A percentile compares a stretch with the other conserved stretches of the same genome.
Evolutionary conservation across 495 filamentous ascomycete species (phyloP).

Genomic region (Penicillium alfredii): DNA sequence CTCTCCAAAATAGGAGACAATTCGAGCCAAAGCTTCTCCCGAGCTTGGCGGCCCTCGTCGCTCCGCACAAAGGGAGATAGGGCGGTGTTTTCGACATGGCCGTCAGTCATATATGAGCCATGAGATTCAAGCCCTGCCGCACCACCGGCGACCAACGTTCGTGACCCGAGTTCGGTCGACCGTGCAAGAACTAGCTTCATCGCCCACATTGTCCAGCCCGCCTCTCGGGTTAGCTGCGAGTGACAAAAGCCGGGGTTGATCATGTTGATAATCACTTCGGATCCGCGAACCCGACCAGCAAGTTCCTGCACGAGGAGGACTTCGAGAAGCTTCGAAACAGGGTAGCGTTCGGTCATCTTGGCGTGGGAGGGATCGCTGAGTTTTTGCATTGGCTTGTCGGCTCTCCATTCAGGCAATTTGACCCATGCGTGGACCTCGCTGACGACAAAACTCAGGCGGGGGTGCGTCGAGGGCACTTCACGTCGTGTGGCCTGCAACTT

Average conservation of each 20-base stretch:
- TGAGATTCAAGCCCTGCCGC: constrained; percentile 36
- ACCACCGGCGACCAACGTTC: constrained; percentile 38
- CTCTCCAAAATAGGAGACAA: constrained; percentile 43
- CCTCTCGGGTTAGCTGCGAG: constrained; percentile 37
- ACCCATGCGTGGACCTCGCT: constrained; percentile 38
- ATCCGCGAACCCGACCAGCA: constrained; percentile 21
- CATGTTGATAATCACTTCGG: constrained; percentile 47
- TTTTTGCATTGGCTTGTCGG: constrained; percentile 24
- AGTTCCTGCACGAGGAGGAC: constrained; percentile 44
- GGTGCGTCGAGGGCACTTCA: constrained; percentile 11
- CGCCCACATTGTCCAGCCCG: constrained; percentile 4
- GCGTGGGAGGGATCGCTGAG: constrained; percentile 27
- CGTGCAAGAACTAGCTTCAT: constrained; percentile 32
- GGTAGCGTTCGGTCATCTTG: constrained; percentile 35
- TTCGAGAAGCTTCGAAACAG: constrained; percentile 48
- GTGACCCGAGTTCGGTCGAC: constrained; percentile 42
- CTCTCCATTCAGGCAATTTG: constrained; percentile 26
- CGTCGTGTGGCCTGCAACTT: constrained; percentile 29
- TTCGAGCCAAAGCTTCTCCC: constrained; percentile 51
- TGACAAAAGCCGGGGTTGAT: constrained; percentile 49
- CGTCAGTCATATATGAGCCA: constrained; percentile 42
- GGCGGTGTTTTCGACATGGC: constrained; percentile 16
- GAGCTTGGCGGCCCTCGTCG: constrained; percentile 32
- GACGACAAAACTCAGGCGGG: constrained; percentile 30
- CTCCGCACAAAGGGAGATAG: constrained; percentile 34